Evolutionary conservation across 2,329 filamentous ascomycete species (phyloP).

Genomic region (Fusarium nematophilum): DNA sequence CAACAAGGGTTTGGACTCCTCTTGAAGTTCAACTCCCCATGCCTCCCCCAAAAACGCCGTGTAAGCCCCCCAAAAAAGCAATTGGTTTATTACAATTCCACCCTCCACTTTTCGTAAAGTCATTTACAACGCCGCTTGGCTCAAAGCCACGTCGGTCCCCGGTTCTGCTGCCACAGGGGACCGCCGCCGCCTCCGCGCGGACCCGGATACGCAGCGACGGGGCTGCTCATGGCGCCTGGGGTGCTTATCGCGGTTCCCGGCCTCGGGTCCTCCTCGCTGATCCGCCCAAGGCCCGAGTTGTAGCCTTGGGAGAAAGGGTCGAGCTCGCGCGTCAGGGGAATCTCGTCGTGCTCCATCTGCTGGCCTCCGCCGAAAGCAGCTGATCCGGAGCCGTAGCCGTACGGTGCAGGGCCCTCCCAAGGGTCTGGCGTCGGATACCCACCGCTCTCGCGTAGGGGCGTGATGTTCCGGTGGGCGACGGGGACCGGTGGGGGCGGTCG

Average conservation of each 20-base stretch:
- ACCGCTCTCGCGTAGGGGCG: constrained; percentile 26
- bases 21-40: constrained; percentile 32
- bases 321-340: constrained; percentile 54
- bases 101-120: constrained; percentile 8
- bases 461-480: constrained; percentile 32
- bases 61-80: constrained; percentile 6
- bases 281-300: constrained; percentile 53
- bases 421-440: constrained; percentile 31
- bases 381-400: constrained; percentile 26
- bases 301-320: constrained; percentile 60
- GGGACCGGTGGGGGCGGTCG: constrained; percentile 31
- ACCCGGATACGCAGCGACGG: constrained; percentile 37
- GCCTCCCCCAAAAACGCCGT: constrained; percentile 16
- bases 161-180: constrained; percentile 67
- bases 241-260: constrained; percentile 34
- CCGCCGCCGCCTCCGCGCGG: constrained; percentile 48
- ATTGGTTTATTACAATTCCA: not conserved
- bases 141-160: constrained; percentile 59
- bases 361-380: constrained; percentile 38
- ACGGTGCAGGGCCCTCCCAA: constrained; percentile 28
- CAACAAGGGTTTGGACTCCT: not conserved
- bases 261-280: constrained; percentile 47
- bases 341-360: constrained; percentile 49
- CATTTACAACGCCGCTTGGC: constrained; percentile 55
- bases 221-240: constrained; percentile 32